These are phyloP conservation scores for Plasmodium billcollinsi DNA, from an alignment of 169 alveolate genomes.

Conservation along the genomic window DNA sequence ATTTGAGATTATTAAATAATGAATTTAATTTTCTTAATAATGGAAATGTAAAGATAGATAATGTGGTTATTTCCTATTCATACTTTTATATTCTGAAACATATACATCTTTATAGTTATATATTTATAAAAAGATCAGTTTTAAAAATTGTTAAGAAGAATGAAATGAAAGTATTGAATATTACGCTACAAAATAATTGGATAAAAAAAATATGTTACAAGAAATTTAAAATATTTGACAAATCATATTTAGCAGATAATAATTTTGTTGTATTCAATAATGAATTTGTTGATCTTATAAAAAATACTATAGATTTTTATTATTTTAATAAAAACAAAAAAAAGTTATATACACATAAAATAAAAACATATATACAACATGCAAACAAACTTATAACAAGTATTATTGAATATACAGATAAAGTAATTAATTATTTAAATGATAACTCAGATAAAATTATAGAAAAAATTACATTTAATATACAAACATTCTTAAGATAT, in stretches of 20 bases:
- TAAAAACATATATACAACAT: neutral
- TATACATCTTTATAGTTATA: constrained; percentile 54
- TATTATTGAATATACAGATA: neutral
- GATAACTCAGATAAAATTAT: constrained; percentile 1
- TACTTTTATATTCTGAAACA: constrained; percentile 26
- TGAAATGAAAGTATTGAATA: constrained; percentile 25
- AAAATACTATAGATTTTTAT: constrained; percentile 6
- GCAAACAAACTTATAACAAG: neutral
- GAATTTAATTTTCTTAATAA: neutral
- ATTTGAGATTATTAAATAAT: neutral
- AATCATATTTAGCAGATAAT: constrained; percentile 23
- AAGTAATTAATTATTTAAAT: neutral
- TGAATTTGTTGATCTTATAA: constrained; percentile 27
- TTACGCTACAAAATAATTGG: constrained; percentile 43
- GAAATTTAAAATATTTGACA: constrained; percentile 21
- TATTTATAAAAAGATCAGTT: constrained; percentile 58
- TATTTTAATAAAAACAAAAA: neutral
- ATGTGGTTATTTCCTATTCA: neutral
- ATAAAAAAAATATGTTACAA: constrained; percentile 25
- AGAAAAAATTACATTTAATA: neutral
- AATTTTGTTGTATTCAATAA: constrained; percentile 52
- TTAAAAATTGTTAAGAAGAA: constrained; percentile 50
- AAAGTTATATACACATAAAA: neutral
- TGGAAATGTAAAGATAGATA: neutral
- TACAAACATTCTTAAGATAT: neutral